These are phyloP conservation scores for Ophiorrhiza pumila DNA, from an alignment of 257 asterid genomes.

Conservation along the genomic window DNA sequence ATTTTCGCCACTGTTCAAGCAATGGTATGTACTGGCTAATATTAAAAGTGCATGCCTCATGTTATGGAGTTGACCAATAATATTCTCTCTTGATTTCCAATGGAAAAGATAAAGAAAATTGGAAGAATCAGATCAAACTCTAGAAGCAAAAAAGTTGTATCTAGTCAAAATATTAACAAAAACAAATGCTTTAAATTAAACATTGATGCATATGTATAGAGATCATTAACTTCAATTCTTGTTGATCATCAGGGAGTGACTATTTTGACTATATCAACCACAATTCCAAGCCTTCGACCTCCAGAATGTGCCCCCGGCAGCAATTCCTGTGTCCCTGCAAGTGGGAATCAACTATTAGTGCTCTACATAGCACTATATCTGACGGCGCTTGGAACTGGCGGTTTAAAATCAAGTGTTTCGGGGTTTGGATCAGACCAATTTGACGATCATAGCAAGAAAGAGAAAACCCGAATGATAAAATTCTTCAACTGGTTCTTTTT, in stretches of 20 bases:
- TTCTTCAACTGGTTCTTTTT: constrained; percentile 94
- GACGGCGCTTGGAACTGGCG: constrained; percentile 91
- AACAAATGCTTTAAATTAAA: no score
- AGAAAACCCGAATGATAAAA: constrained; percentile 54
- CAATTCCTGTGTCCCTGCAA: constrained; percentile 57
- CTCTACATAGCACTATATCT: constrained; percentile 63
- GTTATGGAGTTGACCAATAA: neutral
- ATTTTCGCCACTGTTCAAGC: constrained; percentile 79
- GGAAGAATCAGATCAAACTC: no score
- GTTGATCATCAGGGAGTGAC: constrained; percentile 56
- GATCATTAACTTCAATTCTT: no score
- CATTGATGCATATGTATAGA: no score
- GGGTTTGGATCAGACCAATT: constrained; percentile 90
- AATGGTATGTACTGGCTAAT: constrained; percentile 30
- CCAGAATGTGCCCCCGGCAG: constrained; percentile 59
- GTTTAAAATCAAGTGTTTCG: constrained; percentile 82
- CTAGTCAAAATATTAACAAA: no score
- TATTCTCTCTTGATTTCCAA: neutral
- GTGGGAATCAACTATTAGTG: constrained; percentile 43
- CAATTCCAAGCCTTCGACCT: constrained; percentile 62
- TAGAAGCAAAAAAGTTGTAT: no score
- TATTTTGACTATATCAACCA: constrained; percentile 64
- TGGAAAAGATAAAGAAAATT: neutral
- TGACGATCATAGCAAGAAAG: constrained; percentile 59
- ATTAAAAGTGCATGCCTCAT: neutral